Base-by-base conservation (phyloP, 805 yeast species). In the Sugiyamaella americana region DNA sequence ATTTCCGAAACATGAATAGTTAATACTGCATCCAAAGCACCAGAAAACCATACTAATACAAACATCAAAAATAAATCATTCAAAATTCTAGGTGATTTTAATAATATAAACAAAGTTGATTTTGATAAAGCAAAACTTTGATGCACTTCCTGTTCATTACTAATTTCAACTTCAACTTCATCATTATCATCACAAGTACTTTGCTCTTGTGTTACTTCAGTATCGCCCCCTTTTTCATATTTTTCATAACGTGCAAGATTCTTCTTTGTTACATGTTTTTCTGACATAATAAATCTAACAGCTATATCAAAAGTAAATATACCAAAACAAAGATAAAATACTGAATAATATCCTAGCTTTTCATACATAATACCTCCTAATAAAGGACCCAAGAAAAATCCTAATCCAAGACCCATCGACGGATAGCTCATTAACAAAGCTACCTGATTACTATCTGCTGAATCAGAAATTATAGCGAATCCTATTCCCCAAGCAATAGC, bases 401-500 rank as follows among this genome's bases (percentile, higher is more conserved):
- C 68, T 32, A 63, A 19, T 19, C 61, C 51, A 49, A 60, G 48
- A 3, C 58, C 63, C 19, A 57, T 46, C n/a, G 60, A 59, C 2
- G 64, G 63, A 42, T 56, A 51, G 18, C 65, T 59, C 59, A 64
- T 51, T 19, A 51, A 44, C 18, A 56, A 50, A 19, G 64, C 69
- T 10, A 64, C 43, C 13, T 57, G 48, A 13, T 58, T 59, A 8
- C 58, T 55, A 5, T 57, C 51, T 6, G 60, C 61, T 2, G 60
- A 55, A 43, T 64, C 65, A 10, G 59, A 52, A 10, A 64, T 36
- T 22, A 64, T 54, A 3, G 69, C 65, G 38, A 65, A 46, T 3
- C 69, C 69, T 5, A 60, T 65, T 2, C 61, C 55, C 69, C 69
- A 64, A 18, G 63, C 66, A 3, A 61, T 50, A 6, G 60, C 63